Base-by-base conservation (phyloP, 2,329 filamentous ascomycete genomes). In the Arthrobotrys iridis region DNA sequence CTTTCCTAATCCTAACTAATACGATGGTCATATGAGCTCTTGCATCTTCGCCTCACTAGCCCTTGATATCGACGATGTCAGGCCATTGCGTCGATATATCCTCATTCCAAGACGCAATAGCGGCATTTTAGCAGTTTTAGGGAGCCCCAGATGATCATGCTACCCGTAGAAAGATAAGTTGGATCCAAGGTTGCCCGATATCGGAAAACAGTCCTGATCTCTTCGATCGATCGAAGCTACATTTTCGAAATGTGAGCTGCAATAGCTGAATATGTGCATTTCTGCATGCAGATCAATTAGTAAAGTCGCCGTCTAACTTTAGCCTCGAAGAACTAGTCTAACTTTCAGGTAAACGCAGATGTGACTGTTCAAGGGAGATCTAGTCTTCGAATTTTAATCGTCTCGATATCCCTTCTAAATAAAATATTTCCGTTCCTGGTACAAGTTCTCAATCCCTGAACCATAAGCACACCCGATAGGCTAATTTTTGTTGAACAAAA, bases 381-480 rank as follows among this genome's bases (percentile, higher is more conserved):
- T 22, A 37, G 18, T 28, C 18, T n/a, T 4, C 6, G 22, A 13
- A 37, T 11, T 55, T 15, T 1, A 35, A 18, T 64, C 60, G 43
- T 63, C 43, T 37, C 60, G 45, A 64, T 26, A 28, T 22, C 41
- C 13, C 35, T 41, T 28, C 33, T n/a, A 8, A n/a, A 20, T 13
- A 26, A 13, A n/a, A 13, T 13, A 35, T 46, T 13, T 33, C 28
- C 4, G 30, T 59, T 13, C 8, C 13, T 20, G 5, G 10, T 58
- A 46, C 15, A 40, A 46, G 5, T 30, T 3, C 22, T 28, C 15
- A 33, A 40, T 35, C 1, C 40, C 33, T 37, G 37, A n/a, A 28
- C 40, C 63, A 41, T 48, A 33, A 60, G 20, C n/a, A 24, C 30
- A 50, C 46, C 55, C 65, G 55, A 70, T 70, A 70, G 65, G 65